Conservation (phyloP, 75 land plant species). For the Chamaecyparis obtusa region DNA sequence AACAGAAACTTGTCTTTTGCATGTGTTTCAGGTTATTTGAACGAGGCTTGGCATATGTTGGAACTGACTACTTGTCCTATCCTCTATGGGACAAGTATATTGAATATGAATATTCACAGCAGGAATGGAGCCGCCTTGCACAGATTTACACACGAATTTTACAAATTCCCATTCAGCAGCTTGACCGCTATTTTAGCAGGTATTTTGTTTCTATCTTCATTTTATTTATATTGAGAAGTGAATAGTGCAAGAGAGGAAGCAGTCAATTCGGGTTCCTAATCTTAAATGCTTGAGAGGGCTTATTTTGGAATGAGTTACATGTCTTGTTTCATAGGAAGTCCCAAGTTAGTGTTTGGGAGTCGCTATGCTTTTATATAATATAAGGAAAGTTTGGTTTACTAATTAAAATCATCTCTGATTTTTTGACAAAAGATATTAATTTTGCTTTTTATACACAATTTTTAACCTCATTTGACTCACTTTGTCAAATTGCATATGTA, state of each 20-base stretch:
- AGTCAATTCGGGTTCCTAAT: neutral
- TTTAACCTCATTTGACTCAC: neutral
- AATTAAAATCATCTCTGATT: neutral
- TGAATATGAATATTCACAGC: conserved; percentile 86
- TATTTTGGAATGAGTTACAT: neutral
- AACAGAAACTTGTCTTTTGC: neutral
- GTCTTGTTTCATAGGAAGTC: neutral
- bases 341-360: neutral
- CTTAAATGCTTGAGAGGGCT: neutral
- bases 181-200: conserved; percentile 85
- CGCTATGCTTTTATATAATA: neutral
- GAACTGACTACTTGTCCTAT: conserved; percentile 85
- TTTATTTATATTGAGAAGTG: neutral
- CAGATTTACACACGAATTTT: conserved; percentile 83
- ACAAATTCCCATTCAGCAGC: conserved; percentile 79
- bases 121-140: conserved; percentile 73
- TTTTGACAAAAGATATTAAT: neutral
- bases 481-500: neutral
- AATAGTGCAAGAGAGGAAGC: neutral
- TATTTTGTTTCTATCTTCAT: conserved; percentile 1
- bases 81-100: conserved; percentile 96
- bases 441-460: neutral
- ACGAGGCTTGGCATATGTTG: conserved; percentile 90
- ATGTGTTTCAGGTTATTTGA: conserved; percentile 85
- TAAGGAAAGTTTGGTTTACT: neutral